phyloP scores from a whole-genome alignment of 192 early-diverging fungal species.

The Umbelopsis isabellina region DNA sequence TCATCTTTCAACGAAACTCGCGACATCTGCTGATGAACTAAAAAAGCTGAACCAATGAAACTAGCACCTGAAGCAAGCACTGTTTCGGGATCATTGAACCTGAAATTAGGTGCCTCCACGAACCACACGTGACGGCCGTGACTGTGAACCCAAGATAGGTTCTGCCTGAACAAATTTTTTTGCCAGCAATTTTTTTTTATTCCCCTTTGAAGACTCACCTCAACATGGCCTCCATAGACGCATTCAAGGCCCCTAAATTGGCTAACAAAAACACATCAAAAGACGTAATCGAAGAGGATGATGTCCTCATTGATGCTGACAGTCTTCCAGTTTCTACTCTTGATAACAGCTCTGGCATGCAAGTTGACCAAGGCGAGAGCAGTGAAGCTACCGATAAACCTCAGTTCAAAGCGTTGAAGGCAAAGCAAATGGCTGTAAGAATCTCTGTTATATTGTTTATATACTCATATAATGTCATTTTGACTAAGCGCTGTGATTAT shows the following conservation, averaged over 20 bases:
- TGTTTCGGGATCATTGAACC: background rate
- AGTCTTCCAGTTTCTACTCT: conserved; percentile 50
- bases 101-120: background rate
- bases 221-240: conserved; percentile 33
- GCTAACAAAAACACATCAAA: conserved; percentile 39
- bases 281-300: conserved; percentile 51
- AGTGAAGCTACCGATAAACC: conserved; percentile 58
- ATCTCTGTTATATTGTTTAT: background rate
- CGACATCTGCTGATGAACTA: conserved; percentile 16
- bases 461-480: too few relatives aligned
- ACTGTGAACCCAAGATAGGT: background rate
- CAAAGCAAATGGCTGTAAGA: conserved; percentile 45
- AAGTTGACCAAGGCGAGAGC: conserved; percentile 47
- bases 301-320: conserved; percentile 67
- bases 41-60: background rate
- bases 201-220: background rate
- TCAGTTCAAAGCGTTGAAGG: conserved; percentile 61
- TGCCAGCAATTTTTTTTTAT: conserved; percentile 28
- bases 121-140: background rate
- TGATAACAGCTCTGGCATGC: conserved; percentile 26
- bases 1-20: conserved; percentile 17
- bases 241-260: conserved; percentile 38
- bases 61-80: too few relatives aligned
- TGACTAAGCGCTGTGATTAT: too few relatives aligned
- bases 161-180: conserved; percentile 2